phyloP scores from a whole-genome alignment of 306 rosid genomes.

The Medicago lupulina region DNA sequence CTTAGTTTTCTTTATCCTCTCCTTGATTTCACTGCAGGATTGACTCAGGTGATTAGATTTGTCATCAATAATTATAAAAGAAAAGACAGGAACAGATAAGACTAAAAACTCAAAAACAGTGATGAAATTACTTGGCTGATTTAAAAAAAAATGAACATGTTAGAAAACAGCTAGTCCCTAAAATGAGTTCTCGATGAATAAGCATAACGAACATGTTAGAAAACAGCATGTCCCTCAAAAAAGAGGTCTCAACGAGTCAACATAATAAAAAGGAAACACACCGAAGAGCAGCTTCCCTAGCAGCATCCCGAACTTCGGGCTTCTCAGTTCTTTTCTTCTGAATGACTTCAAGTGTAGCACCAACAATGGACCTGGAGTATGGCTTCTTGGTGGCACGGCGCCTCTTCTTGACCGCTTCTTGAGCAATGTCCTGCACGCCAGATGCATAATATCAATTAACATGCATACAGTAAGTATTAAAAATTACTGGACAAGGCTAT shows the following conservation, averaged over 20 bases:
- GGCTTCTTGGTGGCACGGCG: slow-evolving; percentile 41
- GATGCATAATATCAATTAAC: background rate
- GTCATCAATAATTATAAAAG: background rate
- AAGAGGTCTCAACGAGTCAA: background rate
- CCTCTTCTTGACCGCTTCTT: slow-evolving; percentile 42
- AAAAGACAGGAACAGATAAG: background rate
- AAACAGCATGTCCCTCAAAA: no score
- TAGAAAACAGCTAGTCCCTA: no score
- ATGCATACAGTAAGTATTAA: background rate
- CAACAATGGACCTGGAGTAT: slow-evolving; percentile 44
- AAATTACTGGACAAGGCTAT: background rate
- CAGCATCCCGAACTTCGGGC: slow-evolving; percentile 42
- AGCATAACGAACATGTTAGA: background rate
- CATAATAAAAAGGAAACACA: background rate
- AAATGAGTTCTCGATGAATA: no score
- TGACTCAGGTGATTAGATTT: background rate
- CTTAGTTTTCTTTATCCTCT: slow-evolving; percentile 85
- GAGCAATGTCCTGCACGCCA: slow-evolving; percentile 65
- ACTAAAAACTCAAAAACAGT: background rate
- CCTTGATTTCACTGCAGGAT: slow-evolving; percentile 76
- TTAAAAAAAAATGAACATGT: no score
- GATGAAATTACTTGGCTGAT: background rate
- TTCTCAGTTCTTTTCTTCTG: slow-evolving; percentile 40
- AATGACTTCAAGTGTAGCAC: slow-evolving; percentile 41
- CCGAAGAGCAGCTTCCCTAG: slow-evolving; percentile 47